phyloP scores from a whole-genome alignment of 805 yeast genomes.

The Hanseniaspora thailandica region DNA sequence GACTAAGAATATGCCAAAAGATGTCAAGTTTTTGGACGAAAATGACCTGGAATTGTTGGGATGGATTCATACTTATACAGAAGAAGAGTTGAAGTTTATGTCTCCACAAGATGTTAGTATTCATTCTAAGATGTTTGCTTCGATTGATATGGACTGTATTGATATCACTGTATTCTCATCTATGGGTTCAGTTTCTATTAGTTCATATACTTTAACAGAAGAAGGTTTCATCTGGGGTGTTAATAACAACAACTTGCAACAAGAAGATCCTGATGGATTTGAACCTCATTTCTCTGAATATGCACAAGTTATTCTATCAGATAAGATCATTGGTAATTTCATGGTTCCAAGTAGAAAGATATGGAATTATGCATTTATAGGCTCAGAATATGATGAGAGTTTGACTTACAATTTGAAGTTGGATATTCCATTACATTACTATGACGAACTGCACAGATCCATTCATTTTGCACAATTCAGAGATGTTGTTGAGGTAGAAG shows the following conservation, averaged over 20 bases:
- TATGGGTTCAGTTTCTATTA: conserved; percentile 72
- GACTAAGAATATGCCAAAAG: conserved; percentile 29
- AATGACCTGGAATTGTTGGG: conserved; percentile 66
- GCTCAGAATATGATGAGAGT: conserved; percentile 67
- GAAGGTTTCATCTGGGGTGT: conserved; percentile 75
- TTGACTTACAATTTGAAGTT: conserved; percentile 50
- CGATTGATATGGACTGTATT: conserved; percentile 32
- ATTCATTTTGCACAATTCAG: conserved; percentile 69
- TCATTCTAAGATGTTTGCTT: conserved; percentile 34
- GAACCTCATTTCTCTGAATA: conserved; percentile 45
- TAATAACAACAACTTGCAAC: conserved; percentile 43
- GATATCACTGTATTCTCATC: conserved; percentile 60
- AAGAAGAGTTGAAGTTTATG: conserved; percentile 47
- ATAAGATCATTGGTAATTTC: conserved; percentile 66
- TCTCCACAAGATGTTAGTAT: conserved; percentile 61
- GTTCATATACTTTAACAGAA: conserved; percentile 48
- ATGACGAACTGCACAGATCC: conserved; percentile 79
- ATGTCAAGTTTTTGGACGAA: conserved; percentile 29
- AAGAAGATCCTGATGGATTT: conserved; percentile 56
- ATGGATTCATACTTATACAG: conserved; percentile 81
- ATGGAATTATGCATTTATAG: conserved; percentile 88
- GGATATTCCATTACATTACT: conserved; percentile 72
- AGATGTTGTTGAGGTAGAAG: conserved; percentile 43
- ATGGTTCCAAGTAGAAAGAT: conserved; percentile 71
- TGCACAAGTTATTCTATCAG: conserved; percentile 64